A percentile compares a stretch with the other conserved stretches of the same genome.
Conservation (phyloP, 2,329 filamentous ascomycete genomes). For the Talaromyces sp. region DNA sequence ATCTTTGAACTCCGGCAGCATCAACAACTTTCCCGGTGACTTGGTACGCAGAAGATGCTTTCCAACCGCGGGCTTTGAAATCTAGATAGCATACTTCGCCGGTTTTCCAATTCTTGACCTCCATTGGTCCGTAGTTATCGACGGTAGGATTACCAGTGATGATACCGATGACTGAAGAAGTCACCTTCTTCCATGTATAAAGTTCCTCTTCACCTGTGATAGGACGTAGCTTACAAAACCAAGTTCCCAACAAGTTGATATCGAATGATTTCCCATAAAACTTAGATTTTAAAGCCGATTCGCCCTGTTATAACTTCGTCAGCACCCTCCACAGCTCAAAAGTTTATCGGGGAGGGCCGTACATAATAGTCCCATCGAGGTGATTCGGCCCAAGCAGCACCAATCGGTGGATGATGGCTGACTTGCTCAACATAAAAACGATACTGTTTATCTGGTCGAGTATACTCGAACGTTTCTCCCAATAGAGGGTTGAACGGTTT, state of each 20-base stretch:
- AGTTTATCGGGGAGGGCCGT: constrained; percentile 22
- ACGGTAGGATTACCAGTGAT: constrained; percentile 94
- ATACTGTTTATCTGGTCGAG: constrained; percentile 91
- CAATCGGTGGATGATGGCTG: constrained; percentile 91
- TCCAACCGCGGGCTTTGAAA: constrained; percentile 96
- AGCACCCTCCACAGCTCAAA: constrained; percentile 1
- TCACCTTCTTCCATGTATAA: constrained; percentile 99
- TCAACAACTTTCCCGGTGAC: constrained; percentile 82
- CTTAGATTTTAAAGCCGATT: constrained; percentile 90
- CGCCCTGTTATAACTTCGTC: constrained; percentile 55
- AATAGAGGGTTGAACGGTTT: constrained; percentile 97
- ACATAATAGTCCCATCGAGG: constrained; percentile 90
- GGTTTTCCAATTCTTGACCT: constrained; percentile 95
- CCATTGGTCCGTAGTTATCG: constrained; percentile 97
- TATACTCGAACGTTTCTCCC: constrained; percentile 96
- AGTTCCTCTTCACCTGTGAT: constrained; percentile 71
- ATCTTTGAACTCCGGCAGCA: constrained; percentile 69
- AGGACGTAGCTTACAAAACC: constrained; percentile 85
- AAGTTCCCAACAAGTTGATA: constrained; percentile 91
- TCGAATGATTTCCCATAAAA: constrained; percentile 98
- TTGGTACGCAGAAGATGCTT: constrained; percentile 84
- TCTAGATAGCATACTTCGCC: constrained; percentile 85
- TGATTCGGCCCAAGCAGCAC: constrained; percentile 87
- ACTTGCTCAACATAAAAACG: constrained; percentile 99
- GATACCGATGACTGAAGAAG: constrained; percentile 94